A percentile compares a stretch with the other conserved stretches of the same genome.
Conservation (phyloP, 176 grass and related monocot species). For the Dactylis glomerata region DNA sequence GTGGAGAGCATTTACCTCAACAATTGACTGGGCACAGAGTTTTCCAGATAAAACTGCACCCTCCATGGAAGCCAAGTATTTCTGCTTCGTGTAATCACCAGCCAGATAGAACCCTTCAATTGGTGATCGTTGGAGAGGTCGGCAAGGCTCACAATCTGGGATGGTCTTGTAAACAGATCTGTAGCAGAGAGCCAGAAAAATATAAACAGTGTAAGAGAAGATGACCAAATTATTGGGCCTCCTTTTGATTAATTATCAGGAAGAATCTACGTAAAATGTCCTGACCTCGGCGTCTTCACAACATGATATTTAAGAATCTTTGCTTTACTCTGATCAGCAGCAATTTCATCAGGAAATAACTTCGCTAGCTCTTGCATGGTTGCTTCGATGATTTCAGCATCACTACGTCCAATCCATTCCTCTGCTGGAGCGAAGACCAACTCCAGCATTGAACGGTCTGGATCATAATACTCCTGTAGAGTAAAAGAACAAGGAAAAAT, state of each 20-base stretch:
- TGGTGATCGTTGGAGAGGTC: constrained; percentile 81
- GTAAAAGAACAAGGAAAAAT: constrained; percentile 12
- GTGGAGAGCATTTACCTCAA: constrained; percentile 48
- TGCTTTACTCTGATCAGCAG: constrained; percentile 86
- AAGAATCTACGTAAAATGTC: neutral
- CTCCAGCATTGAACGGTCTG: constrained; percentile 89
- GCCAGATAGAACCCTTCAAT: constrained; percentile 90
- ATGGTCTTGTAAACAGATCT: constrained; percentile 96
- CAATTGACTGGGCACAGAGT: constrained; percentile 83
- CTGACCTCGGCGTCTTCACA: constrained; percentile 85
- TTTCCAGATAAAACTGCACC: constrained; percentile 89
- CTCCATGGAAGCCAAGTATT: constrained; percentile 97
- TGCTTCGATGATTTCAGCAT: constrained; percentile 82
- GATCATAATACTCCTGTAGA: constrained; percentile 94
- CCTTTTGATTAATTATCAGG: neutral
- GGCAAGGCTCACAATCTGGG: constrained; percentile 83
- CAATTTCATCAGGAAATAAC: constrained; percentile 95
- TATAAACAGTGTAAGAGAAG: neutral
- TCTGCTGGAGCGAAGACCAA: constrained; percentile 96
- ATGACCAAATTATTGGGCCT: neutral
- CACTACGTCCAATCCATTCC: constrained; percentile 81
- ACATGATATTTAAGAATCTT: constrained; percentile 94
- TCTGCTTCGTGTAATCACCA: constrained; percentile 97
- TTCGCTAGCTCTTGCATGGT: constrained; percentile 92
- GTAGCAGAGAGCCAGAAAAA: constrained; percentile 26